Evolutionary conservation across 495 filamentous ascomycete genomes (phyloP), one percentile per base, ranked within the genome.

Genomic region (Filosporella fistucella): DNA sequence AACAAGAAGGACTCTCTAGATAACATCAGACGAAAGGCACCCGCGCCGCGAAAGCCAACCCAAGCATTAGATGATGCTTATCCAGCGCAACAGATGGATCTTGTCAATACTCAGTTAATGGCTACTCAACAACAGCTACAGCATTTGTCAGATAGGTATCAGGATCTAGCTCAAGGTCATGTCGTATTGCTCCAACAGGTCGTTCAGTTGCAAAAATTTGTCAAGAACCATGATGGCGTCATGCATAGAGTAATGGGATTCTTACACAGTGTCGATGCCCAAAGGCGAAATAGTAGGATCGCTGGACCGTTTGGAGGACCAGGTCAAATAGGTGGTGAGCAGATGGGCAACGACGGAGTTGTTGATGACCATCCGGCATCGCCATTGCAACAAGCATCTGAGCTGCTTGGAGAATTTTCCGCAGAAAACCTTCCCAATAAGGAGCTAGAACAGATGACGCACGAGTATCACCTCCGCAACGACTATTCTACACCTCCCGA

Each of bases 1-100:
- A 91, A 97, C 67, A 91, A 89, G 64, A 96, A 95, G 67, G 94
- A 97, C 54, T 91, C 91, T 25, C 76, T 98, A 13, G 93, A 98
- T 58, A 97, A 96, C 61, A 98, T 98, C 59, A 80, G 89, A 61
- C 80, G 93, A 46, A 98, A 98, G 67, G 94, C 94, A 4, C 93
- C 93, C 2, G 90, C 91, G 1, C 87, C 91, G 12, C 77, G 93
- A 51, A 97, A 96, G 60, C 67, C 83, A 30, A 69, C 80, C 44
- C 59, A 65, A 46, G 57, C 60, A 24, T 70, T 75, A 54, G 89
- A 93, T 5, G 93, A 96, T 29, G 72, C 85, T 2, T 83, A 84
- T 28, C 86, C 89, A 0, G 78, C 84, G 4, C 89, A 93, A 63
- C 93, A 97, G 63, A 88, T 97, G 54, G 85, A 95, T 45, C 72